A percentile compares a stretch with the other conserved stretches of the same genome.
These are phyloP conservation scores for Talaromyces proteolyticus DNA, from an alignment of 495 filamentous ascomycete genomes.

Conservation along the genomic window DNA sequence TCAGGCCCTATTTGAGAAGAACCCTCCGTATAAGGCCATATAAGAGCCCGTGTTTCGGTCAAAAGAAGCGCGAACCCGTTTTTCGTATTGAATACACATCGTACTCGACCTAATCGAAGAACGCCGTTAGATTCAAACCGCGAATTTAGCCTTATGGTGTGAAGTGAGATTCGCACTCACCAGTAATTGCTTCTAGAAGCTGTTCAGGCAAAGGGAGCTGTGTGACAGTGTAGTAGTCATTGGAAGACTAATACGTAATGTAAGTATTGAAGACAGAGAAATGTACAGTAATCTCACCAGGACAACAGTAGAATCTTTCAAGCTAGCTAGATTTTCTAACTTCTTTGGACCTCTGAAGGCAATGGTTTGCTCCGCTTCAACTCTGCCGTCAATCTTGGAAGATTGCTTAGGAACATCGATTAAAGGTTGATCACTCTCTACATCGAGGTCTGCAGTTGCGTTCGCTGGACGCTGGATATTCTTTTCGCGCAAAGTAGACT, in stretches of 20 bases:
- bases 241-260: slow-evolving; percentile 59
- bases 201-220: slow-evolving; percentile 76
- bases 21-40: slow-evolving; percentile 66
- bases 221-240: slow-evolving; percentile 78
- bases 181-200: slow-evolving; percentile 53
- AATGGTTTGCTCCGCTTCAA: slow-evolving; percentile 39
- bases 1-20: slow-evolving; percentile 57
- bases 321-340: slow-evolving; percentile 33
- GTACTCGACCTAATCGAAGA: slow-evolving; percentile 20
- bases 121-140: slow-evolving; percentile 15
- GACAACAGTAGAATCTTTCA: slow-evolving; percentile 55
- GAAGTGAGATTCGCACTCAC: slow-evolving; percentile 32
- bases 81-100: slow-evolving; percentile 56
- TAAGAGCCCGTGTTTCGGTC: slow-evolving; percentile 70
- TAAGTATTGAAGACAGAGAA: slow-evolving; percentile 3
- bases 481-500: slow-evolving; percentile 56
- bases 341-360: slow-evolving; percentile 56
- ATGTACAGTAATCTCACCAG: slow-evolving; percentile 43
- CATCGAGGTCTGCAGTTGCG: slow-evolving; percentile 13
- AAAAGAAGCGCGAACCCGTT: slow-evolving; percentile 72
- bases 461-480: slow-evolving; percentile 44
- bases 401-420: slow-evolving; percentile 38
- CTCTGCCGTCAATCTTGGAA: slow-evolving; percentile 6
- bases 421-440: slow-evolving; percentile 14
- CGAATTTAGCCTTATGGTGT: neutral